These are phyloP conservation scores for Pseudocercospora vitis DNA, from an alignment of 2,329 filamentous ascomycete species.

Conservation along the genomic window DNA sequence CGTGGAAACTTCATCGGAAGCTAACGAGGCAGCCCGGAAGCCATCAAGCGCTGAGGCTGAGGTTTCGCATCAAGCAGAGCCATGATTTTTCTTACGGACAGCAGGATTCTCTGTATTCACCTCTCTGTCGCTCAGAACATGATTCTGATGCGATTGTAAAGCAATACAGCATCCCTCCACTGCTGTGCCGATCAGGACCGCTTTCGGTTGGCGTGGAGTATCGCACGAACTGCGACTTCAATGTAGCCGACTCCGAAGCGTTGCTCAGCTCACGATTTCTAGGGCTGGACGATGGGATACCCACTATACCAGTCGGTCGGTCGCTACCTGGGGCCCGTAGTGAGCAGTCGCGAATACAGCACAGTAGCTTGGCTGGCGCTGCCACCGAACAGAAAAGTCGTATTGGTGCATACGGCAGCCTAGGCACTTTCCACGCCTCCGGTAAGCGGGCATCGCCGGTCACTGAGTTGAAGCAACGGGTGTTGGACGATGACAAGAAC, in stretches of 20 bases:
- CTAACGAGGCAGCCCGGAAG: constrained; percentile 67
- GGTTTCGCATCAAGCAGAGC: constrained; percentile 73
- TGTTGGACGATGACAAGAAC: constrained; percentile 26
- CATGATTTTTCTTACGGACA: constrained; percentile 48
- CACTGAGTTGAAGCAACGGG: constrained; percentile 32
- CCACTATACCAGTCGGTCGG: constrained; percentile 26
- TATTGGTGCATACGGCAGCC: constrained; percentile 36
- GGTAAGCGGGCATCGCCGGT: constrained; percentile 35
- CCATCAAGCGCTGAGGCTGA: constrained; percentile 66
- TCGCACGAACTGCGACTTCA: constrained; percentile 85
- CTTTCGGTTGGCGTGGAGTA: constrained; percentile 81
- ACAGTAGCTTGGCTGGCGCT: constrained; percentile 28
- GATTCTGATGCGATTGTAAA: constrained; percentile 58
- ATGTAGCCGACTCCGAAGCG: constrained; percentile 86
- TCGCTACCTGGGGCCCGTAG: constrained; percentile 46
- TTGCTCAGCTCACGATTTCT: constrained; percentile 90
- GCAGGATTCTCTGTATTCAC: constrained; percentile 69
- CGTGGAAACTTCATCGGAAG: constrained; percentile 79
- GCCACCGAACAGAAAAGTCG: constrained; percentile 22
- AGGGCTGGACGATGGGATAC: constrained; percentile 69
- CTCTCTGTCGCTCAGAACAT: constrained; percentile 63
- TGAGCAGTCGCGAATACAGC: constrained; percentile 41
- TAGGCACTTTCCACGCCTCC: constrained; percentile 36
- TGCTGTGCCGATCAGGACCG: constrained; percentile 82
- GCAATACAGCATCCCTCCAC: constrained; percentile 76